Percentiles rank a stretch among this genome's conserved stretches.
Conservation (phyloP, 2,329 filamentous ascomycete species). For the Waltergamsia citrina region DNA sequence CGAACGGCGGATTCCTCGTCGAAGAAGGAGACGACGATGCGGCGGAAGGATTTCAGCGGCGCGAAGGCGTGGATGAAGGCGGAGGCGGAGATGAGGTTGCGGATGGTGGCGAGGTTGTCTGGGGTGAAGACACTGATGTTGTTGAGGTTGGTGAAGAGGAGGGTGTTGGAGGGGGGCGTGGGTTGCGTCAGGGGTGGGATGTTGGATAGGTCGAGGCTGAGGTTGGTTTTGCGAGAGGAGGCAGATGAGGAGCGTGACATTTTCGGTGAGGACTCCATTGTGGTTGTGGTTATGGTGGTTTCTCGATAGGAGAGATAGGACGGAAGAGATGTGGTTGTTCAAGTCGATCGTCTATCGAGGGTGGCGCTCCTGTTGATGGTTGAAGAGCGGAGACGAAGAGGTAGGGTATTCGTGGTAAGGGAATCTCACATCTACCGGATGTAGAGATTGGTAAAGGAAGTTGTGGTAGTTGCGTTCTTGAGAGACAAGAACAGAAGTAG, state of each 20-base stretch:
- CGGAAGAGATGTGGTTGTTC: neutral
- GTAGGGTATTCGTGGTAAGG: too few species aligned
- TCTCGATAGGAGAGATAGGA: neutral
- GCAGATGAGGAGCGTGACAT: conserved; percentile 34
- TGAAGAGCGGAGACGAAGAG: too few species aligned
- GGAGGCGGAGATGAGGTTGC: conserved; percentile 58
- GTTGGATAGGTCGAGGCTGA: conserved; percentile 65
- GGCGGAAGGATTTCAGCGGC: conserved; percentile 72
- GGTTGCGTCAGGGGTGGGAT: conserved; percentile 61
- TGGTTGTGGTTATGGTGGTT: conserved; percentile 4
- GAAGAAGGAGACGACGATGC: conserved; percentile 73
- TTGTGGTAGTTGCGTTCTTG: too few species aligned
- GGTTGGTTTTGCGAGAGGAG: conserved; percentile 36
- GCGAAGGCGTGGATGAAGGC: conserved; percentile 69
- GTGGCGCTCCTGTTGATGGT: neutral
- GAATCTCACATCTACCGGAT: too few species aligned
- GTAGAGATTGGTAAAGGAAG: too few species aligned
- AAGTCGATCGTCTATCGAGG: neutral
- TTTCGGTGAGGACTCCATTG: conserved; percentile 25
- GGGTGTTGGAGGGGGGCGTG: conserved; percentile 72
- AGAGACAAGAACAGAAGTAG: too few species aligned
- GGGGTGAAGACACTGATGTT: conserved; percentile 65
- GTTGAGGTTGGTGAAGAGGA: conserved; percentile 74
- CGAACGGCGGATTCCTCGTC: conserved; percentile 58
- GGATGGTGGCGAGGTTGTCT: conserved; percentile 65